A percentile compares a stretch with the other conserved stretches of the same genome.
Evolutionary conservation across 805 yeast genomes (phyloP).

Genomic region (Metschnikowia hibisci): DNA sequence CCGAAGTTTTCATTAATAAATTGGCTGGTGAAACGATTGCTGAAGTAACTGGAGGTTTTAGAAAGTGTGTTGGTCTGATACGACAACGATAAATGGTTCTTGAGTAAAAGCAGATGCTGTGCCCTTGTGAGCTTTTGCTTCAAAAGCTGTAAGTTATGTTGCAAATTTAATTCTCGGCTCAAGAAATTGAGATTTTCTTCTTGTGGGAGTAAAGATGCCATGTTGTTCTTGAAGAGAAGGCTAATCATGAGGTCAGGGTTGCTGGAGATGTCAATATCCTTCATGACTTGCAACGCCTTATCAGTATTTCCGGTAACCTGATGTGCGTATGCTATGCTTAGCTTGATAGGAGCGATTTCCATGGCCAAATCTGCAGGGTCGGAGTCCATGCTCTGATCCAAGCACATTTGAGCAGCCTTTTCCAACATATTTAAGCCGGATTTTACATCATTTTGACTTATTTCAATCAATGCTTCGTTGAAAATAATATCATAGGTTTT

Average conservation of each 20-base stretch:
- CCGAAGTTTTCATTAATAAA: slow-evolving; percentile 24
- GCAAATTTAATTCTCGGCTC: slow-evolving; percentile 33
- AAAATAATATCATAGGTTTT: slow-evolving; percentile 55
- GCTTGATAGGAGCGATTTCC: slow-evolving; percentile 57
- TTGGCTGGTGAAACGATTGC: slow-evolving; percentile 16
- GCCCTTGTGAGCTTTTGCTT: slow-evolving; percentile 25
- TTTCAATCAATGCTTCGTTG: slow-evolving; percentile 52
- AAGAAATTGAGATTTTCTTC: slow-evolving; percentile 20
- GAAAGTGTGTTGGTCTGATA: slow-evolving; percentile 37
- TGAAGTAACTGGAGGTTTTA: slow-evolving; percentile 22
- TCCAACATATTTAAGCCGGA: slow-evolving; percentile 43
- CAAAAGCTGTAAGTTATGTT: slow-evolving; percentile 20
- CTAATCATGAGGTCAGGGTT: slow-evolving; percentile 38
- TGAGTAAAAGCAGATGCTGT: slow-evolving; percentile 39
- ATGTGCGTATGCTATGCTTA: slow-evolving; percentile 57
- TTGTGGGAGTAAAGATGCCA: slow-evolving; percentile 24
- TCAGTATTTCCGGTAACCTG: slow-evolving; percentile 19
- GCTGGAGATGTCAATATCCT: slow-evolving; percentile 19
- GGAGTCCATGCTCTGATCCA: slow-evolving; percentile 30
- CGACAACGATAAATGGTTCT: slow-evolving; percentile 44
- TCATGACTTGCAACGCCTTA: slow-evolving; percentile 12
- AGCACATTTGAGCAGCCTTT: slow-evolving; percentile 44
- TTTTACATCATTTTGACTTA: slow-evolving; percentile 38
- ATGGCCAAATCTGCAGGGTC: slow-evolving; percentile 41
- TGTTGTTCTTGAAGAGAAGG: slow-evolving; percentile 45